These are phyloP conservation scores for Penicillium arizonense DNA, from an alignment of 495 filamentous ascomycete species.

Conservation along the genomic window DNA sequence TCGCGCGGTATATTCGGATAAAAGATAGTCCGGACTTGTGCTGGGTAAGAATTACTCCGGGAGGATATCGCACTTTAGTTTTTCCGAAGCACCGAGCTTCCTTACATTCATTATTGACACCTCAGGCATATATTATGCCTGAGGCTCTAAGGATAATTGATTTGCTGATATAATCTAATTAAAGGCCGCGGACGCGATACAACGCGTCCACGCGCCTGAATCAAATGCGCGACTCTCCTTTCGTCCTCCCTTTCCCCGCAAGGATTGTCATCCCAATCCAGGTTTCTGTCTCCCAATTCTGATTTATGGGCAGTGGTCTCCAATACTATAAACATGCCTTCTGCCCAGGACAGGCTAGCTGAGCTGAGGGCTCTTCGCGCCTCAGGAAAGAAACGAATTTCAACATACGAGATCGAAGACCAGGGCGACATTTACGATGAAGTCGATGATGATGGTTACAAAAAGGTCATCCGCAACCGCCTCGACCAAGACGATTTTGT, in stretches of 20 bases:
- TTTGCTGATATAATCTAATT: not conserved
- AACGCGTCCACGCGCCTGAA: conserved; percentile 7
- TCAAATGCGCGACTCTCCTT: conserved; percentile 12
- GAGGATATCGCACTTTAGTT: no score
- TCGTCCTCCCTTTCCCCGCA: conserved; percentile 21
- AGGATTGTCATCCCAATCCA: conserved; percentile 6
- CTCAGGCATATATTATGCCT: no score
- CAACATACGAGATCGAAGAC: conserved; percentile 85
- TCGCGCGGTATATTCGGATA: no score
- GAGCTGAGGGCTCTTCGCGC: conserved; percentile 83
- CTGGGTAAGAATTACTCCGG: no score
- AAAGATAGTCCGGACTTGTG: no score
- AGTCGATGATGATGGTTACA: conserved; percentile 96
- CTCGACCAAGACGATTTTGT: conserved; percentile 96
- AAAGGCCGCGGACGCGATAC: not conserved
- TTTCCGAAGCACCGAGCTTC: no score
- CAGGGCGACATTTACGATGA: conserved; percentile 89
- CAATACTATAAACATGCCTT: conserved; percentile 31
- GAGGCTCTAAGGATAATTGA: no score
- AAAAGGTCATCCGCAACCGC: conserved; percentile 86
- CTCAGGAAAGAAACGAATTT: conserved; percentile 84
- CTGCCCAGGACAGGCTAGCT: conserved; percentile 54
- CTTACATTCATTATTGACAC: no score
- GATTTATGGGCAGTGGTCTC: conserved; percentile 17
- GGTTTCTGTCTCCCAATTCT: conserved; percentile 4